Evolutionary conservation across 1,139 yeast species (phyloP), one percentile per base, ranked within the genome.

Genomic region (Geotrichum reessii): DNA sequence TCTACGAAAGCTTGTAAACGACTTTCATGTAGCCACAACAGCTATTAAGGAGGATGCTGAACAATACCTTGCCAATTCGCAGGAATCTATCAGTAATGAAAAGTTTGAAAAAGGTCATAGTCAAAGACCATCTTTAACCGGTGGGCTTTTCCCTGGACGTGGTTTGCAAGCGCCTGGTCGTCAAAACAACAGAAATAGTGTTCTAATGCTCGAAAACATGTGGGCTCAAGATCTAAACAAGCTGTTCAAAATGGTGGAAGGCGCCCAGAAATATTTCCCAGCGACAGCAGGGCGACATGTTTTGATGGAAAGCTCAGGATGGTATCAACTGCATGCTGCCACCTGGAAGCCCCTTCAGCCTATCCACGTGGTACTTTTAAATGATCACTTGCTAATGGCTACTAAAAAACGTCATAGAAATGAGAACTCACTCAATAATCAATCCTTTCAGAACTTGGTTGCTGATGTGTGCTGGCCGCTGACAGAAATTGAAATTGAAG

Each of bases 311-410:
- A 85, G 91, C 71, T 86, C 87, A 1, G 81, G 93, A 56, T 92
- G 97, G 97, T 82, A 81, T 62, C 97, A 92, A 71, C 76, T 92
- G 60, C 91, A 91, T 67, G 83, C 87, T 1, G 93, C 95, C 0
- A 91, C 96, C 21, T 85, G 92, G 84, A 87, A 89, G 69, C 85
- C 91, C 1, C 78, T 86, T 50, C 85, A 87, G 66, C 85, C 91
- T 1, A 85, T 86, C 1, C 95, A 87, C 68, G 73, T 92, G 53
- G 87, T 87, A 65, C 73, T 92, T 11, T 76, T 92, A 63, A 91
- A 87, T 69, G 98, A 92, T 71, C 79, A 86, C 65, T 72, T 91
- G 1, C 73, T 92, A 56, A 77, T 91, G 52, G 97, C 97, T 0
- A 78, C 88, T 1, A 82, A 84, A 64, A 81, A 82, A 65, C 75